Evolutionary conservation across 805 yeast genomes (phyloP).

Genomic region (Saturnispora besseyi): DNA sequence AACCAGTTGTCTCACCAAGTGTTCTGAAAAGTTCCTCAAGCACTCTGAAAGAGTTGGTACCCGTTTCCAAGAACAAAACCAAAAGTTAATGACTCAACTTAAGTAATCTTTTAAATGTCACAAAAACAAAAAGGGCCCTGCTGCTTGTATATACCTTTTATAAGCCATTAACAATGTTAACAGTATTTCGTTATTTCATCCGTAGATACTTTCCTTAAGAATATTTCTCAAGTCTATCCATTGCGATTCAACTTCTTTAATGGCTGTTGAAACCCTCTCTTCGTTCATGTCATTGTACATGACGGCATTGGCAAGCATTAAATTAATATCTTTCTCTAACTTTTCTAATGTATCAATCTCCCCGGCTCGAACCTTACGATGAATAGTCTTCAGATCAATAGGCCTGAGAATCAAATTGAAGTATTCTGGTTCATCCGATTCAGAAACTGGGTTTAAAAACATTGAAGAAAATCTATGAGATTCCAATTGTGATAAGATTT

Average conservation of each 20-base stretch:
- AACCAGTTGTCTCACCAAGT: slow-evolving; percentile 74
- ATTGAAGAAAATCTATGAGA: slow-evolving; percentile 69
- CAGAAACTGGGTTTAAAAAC: slow-evolving; percentile 61
- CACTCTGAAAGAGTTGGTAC: slow-evolving; percentile 98
- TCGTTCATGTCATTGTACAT: slow-evolving; percentile 63
- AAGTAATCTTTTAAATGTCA: slow-evolving; percentile 15
- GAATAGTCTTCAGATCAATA: slow-evolving; percentile 57
- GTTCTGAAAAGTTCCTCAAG: slow-evolving; percentile 95
- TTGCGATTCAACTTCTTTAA: slow-evolving; percentile 64
- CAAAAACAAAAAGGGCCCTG: not conserved
- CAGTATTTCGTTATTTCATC: not conserved
- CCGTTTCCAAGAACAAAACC: slow-evolving; percentile 97
- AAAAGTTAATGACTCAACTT: slow-evolving; percentile 61
- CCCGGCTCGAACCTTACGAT: slow-evolving; percentile 48
- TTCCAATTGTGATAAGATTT: slow-evolving; percentile 53
- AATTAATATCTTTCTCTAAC: slow-evolving; percentile 57
- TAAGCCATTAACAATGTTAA: not conserved
- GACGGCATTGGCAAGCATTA: slow-evolving; percentile 77
- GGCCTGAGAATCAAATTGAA: slow-evolving; percentile 53
- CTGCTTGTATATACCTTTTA: slow-evolving; percentile 2
- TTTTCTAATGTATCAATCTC: slow-evolving; percentile 40
- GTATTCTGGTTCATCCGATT: slow-evolving; percentile 62
- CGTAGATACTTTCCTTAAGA: slow-evolving; percentile 39
- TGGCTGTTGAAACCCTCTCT: slow-evolving; percentile 52
- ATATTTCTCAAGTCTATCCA: slow-evolving; percentile 46